Percentiles rank a stretch among this genome's conserved stretches.
Conservation (phyloP, 257 asterid genomes). For the Solanum paucissectum region DNA sequence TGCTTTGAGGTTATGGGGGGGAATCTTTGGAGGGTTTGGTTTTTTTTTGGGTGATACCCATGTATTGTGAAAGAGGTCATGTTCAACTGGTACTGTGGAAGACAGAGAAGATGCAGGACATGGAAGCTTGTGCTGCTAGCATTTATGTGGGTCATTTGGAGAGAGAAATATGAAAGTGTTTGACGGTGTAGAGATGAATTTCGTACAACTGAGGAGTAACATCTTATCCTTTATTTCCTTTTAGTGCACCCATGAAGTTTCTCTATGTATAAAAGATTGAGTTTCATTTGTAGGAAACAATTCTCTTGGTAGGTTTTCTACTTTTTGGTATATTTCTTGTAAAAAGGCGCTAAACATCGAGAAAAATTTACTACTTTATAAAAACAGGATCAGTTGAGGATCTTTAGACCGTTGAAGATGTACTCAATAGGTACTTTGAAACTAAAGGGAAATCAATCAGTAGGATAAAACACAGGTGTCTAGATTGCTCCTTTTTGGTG, state of each 20-base stretch:
- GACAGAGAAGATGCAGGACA: not conserved
- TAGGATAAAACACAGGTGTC: not conserved
- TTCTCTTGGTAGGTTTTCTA: not conserved
- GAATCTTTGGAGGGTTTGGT: not conserved
- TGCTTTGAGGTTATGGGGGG: not conserved
- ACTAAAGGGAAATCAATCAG: not conserved
- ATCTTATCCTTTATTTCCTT: not conserved
- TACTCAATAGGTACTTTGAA: not conserved
- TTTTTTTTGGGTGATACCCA: not conserved
- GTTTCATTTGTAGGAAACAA: not conserved
- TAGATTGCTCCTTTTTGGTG: not conserved
- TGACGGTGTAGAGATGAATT: not conserved
- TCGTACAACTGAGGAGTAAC: not conserved
- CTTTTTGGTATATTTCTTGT: not conserved
- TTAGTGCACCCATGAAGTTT: not conserved
- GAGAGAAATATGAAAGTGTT: not conserved
- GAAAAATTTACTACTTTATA: not conserved
- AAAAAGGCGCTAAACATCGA: not conserved
- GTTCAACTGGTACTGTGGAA: not conserved
- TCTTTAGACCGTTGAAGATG: not conserved
- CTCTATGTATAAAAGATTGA: not conserved
- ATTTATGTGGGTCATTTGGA: not conserved
- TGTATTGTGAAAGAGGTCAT: not conserved
- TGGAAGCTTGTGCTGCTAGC: not conserved
- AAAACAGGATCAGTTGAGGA: not conserved